These are phyloP conservation scores for Babesia bigemina DNA, from an alignment of 169 alveolate species.

Conservation along the genomic window DNA sequence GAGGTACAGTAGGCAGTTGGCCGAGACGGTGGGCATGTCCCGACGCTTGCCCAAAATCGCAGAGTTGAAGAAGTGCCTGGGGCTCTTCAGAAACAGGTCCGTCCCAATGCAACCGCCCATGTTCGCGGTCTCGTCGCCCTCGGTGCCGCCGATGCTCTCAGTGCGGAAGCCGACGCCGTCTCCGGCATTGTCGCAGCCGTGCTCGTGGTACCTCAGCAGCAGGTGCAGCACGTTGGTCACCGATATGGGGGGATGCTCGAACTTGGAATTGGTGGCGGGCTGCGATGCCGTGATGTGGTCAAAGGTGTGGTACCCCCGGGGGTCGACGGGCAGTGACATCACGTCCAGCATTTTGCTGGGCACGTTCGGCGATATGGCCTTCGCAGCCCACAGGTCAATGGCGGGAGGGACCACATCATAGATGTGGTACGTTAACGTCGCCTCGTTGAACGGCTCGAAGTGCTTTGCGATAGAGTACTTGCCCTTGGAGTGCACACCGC, in stretches of 20 bases:
- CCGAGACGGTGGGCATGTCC: conserved; percentile 38
- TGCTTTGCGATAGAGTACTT: conserved; percentile 73
- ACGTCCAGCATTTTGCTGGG: conserved; percentile 28
- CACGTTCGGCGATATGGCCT: conserved; percentile 42
- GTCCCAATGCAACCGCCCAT: conserved; percentile 4
- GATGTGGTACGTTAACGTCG: conserved; percentile 81
- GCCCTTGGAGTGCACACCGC: conserved; percentile 73
- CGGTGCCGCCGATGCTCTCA: conserved; percentile 4
- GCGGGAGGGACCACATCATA: conserved; percentile 75
- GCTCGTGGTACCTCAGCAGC: conserved; percentile 4
- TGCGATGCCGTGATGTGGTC: neutral
- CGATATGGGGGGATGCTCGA: neutral
- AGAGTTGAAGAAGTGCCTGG: conserved; percentile 41
- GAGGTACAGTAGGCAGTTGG: conserved; percentile 65
- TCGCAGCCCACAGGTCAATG: conserved; percentile 50
- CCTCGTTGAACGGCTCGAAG: conserved; percentile 79
- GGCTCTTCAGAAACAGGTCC: conserved; percentile 49
- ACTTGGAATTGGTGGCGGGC: neutral
- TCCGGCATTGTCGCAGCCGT: neutral
- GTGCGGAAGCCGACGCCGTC: neutral
- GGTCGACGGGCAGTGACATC: conserved; percentile 16
- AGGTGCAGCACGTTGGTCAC: conserved; percentile 28
- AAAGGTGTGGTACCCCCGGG: conserved; percentile 24
- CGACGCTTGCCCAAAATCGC: conserved; percentile 23
- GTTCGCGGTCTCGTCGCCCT: conserved; percentile 1